Evolutionary conservation across 1,139 yeast species (phyloP), one percentile per base, ranked within the genome.

Genomic region (Pichia sp.): DNA sequence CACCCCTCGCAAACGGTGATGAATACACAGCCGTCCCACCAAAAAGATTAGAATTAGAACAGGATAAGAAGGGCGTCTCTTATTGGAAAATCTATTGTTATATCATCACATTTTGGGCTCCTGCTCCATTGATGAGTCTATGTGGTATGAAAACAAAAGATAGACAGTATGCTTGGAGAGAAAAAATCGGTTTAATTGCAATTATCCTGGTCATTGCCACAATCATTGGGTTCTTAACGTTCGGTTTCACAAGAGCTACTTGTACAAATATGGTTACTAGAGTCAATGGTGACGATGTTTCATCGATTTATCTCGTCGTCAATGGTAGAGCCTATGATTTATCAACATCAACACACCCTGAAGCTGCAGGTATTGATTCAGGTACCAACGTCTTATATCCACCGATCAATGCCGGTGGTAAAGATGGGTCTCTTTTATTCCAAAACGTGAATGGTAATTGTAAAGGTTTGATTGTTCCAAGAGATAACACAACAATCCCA

Each of bases 361-460:
- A 70, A 1, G 96, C 89, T 14, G 82, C 85, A 2, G 96, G 96
- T 34, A 77, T 89, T 43, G 71, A 76, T 1, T 73, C 76, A 0
- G 85, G 84, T 34, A 60, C 90, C 12, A 87, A 86, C 57, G 69
- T 89, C 38, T 71, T 91, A 52, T 88, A 86, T 57, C 94, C 96
- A 11, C 96, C 96, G 0, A 68, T 82, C 38, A 79, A 82, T 63
- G 96, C 96, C 11, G 97, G 96, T 40, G 96, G 96, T 14, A 79
- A 67, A 69, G 98, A 93, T 67, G 96, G 88, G 1, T 78, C 95
- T 1, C 85, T 93, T 54, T 70, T 93, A 53, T 93, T 93, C 67
- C 99, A 93, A 67, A 93, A 93, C 63, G 97, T 93, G 43, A 93
- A 93, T 63, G 97, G 97, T 28, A 84, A 90, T 65, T 93, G 99